Percentiles rank a stretch among this genome's conserved stretches.
These are phyloP conservation scores for Ophioceras dolichostomum DNA, from an alignment of 2,329 filamentous ascomycete species.

Conservation along the genomic window DNA sequence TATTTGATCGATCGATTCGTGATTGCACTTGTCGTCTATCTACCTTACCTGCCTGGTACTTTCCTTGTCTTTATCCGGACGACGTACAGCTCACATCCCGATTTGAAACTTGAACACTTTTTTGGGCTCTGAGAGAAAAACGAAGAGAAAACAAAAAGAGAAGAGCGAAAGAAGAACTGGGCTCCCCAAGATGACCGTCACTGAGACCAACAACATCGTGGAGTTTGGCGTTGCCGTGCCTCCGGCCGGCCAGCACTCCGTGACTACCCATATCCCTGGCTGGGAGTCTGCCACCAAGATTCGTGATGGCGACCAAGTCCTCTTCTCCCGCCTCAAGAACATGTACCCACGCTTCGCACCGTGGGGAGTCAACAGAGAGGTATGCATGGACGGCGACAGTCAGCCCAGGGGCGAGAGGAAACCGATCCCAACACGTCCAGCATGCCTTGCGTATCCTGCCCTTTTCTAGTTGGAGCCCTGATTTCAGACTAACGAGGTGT, in stretches of 20 bases:
- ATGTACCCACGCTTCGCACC: conserved; percentile 35
- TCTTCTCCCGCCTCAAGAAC: conserved; percentile 22
- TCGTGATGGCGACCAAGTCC: conserved; percentile 28
- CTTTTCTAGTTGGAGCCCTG: not conserved
- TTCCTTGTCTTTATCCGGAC: too few species aligned
- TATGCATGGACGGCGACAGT: too few species aligned
- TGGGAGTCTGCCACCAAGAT: conserved; percentile 27
- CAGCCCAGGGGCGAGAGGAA: too few species aligned
- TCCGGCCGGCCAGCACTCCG: conserved; percentile 31
- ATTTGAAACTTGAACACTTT: too few species aligned
- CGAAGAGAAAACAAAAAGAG: not conserved
- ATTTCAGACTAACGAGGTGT: too few species aligned
- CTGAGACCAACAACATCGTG: conserved; percentile 13
- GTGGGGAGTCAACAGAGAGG: not conserved
- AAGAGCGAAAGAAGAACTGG: not conserved
- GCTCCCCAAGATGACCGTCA: not conserved
- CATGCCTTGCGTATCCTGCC: not conserved
- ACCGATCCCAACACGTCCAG: not conserved
- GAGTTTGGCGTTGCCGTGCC: conserved; percentile 31
- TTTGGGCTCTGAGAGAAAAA: too few species aligned
- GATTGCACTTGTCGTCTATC: too few species aligned
- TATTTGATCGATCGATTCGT: too few species aligned
- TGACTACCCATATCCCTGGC: conserved; percentile 30
- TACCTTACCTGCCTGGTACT: too few species aligned
- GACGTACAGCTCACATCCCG: too few species aligned